phyloP scores from a whole-genome alignment of 768 basidiomycete genomes.

The Tulasnella sp. region DNA sequence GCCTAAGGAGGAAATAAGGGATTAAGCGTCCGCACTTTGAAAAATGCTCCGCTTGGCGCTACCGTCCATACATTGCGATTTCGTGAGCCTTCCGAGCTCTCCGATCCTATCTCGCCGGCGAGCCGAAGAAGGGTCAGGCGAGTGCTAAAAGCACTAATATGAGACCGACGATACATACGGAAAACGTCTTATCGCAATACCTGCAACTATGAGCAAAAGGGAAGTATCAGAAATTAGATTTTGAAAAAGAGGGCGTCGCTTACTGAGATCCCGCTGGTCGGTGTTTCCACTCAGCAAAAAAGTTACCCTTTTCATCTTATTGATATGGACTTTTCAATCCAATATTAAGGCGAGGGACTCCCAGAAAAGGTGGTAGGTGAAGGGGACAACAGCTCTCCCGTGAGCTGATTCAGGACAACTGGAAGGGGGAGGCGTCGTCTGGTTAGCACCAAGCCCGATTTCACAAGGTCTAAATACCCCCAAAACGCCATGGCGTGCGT shows the following conservation, averaged over 20 bases:
- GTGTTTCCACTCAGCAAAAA: neutral
- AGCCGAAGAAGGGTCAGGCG: neutral
- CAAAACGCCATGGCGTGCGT: too few species aligned
- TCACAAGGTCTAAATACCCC: too few species aligned
- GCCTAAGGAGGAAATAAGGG: neutral
- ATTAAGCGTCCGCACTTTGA: neutral
- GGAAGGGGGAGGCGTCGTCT: too few species aligned
- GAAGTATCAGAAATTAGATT: neutral
- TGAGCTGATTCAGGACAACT: too few species aligned
- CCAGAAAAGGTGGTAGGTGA: too few species aligned
- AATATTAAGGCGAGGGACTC: too few species aligned
- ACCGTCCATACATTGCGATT: neutral
- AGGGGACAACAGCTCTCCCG: too few species aligned
- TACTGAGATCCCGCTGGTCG: neutral
- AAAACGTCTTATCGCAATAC: neutral
- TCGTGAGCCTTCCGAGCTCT: neutral
- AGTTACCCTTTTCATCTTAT: neutral
- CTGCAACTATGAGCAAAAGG: neutral
- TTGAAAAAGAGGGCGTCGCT: neutral
- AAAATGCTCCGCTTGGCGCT: neutral
- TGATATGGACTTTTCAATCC: neutral
- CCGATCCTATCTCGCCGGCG: neutral
- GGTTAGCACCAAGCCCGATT: too few species aligned
- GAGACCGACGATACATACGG: neutral
- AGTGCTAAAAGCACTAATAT: neutral